A percentile compares a stretch with the other conserved stretches of the same genome.
Evolutionary conservation across 108 stramenopile genomes (phyloP).

Genomic region (Stephanodiscus triporus): DNA sequence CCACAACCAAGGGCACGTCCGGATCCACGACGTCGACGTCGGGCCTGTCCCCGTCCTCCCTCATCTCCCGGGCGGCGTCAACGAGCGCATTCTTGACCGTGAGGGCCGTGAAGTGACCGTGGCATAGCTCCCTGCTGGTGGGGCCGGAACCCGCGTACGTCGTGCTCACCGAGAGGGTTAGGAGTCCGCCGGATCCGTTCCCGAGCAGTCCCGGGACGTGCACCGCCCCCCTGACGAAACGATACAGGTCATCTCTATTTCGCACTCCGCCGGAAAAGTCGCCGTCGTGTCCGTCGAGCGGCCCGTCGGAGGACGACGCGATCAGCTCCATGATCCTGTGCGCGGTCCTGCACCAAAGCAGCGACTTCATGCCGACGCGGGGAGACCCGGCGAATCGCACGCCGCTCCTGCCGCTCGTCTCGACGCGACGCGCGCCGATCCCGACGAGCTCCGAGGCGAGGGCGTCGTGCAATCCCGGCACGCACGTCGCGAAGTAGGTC

Average conservation of each 20-base stretch:
- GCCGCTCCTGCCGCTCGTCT: constrained; percentile 31
- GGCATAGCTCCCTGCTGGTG: constrained; percentile 67
- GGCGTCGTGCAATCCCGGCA: constrained; percentile 66
- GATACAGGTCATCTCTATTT: constrained; percentile 61
- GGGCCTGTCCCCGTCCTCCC: constrained; percentile 70
- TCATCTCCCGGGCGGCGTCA: constrained; percentile 69
- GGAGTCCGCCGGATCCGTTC: constrained; percentile 65
- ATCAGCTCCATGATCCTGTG: constrained; percentile 78
- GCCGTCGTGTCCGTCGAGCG: background rate
- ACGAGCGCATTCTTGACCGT: constrained; percentile 83
- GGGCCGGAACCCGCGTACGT: constrained; percentile 57
- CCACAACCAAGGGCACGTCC: constrained; percentile 76
- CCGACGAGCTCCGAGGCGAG: constrained; percentile 61
- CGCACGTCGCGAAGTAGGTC: constrained; percentile 51
- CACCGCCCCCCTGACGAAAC: constrained; percentile 48
- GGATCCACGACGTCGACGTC: constrained; percentile 72
- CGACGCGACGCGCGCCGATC: constrained; percentile 50
- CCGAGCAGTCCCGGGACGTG: constrained; percentile 64
- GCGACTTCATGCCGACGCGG: constrained; percentile 51
- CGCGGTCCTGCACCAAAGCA: constrained; percentile 77
- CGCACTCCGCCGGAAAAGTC: constrained; percentile 33
- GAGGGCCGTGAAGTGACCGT: constrained; percentile 78
- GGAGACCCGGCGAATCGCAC: constrained; percentile 37
- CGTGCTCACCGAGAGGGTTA: constrained; percentile 63
- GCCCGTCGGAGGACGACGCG: constrained; percentile 30